Evolutionary conservation across 1,139 yeast species (phyloP).

Genomic region (Geotrichum aggregatum): DNA sequence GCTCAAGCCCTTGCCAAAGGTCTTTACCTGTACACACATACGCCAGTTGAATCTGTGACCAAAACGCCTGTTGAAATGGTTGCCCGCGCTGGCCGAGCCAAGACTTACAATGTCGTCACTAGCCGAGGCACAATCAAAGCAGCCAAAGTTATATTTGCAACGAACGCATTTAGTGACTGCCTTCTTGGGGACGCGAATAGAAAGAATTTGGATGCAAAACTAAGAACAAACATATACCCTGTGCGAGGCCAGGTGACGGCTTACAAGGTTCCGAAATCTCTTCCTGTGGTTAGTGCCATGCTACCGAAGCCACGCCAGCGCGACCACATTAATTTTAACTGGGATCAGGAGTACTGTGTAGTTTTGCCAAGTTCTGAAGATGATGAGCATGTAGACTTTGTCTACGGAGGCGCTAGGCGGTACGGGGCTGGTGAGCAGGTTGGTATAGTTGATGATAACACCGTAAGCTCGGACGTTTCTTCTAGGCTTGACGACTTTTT

Average conservation of each 20-base stretch:
- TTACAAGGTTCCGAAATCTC: constrained; percentile 14
- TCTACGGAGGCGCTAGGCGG: constrained; percentile 34
- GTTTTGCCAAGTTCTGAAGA: constrained; percentile 22
- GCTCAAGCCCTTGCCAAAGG: constrained; percentile 36
- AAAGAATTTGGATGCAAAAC: neutral
- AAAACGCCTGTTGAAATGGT: constrained; percentile 27
- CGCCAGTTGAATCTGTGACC: constrained; percentile 33
- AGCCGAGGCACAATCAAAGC: constrained; percentile 38
- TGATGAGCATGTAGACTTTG: constrained; percentile 21
- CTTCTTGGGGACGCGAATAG: constrained; percentile 26
- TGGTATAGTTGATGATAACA: constrained; percentile 26
- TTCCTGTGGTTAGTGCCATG: constrained; percentile 3
- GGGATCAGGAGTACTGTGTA: constrained; percentile 30
- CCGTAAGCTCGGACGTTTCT: constrained; percentile 24
- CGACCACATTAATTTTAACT: constrained; percentile 25
- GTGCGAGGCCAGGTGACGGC: constrained; percentile 31
- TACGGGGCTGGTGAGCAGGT: constrained; percentile 25
- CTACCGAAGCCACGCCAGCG: constrained; percentile 4
- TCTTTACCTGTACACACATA: constrained; percentile 43
- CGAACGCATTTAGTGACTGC: constrained; percentile 43
- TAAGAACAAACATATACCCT: constrained; percentile 25
- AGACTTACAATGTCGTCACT: constrained; percentile 34
- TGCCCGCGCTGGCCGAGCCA: constrained; percentile 23
- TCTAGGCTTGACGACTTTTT: constrained; percentile 25
- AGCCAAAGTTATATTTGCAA: constrained; percentile 40